These are phyloP conservation scores for Penicillium samsonianum DNA, from an alignment of 495 filamentous ascomycete species.

Conservation along the genomic window DNA sequence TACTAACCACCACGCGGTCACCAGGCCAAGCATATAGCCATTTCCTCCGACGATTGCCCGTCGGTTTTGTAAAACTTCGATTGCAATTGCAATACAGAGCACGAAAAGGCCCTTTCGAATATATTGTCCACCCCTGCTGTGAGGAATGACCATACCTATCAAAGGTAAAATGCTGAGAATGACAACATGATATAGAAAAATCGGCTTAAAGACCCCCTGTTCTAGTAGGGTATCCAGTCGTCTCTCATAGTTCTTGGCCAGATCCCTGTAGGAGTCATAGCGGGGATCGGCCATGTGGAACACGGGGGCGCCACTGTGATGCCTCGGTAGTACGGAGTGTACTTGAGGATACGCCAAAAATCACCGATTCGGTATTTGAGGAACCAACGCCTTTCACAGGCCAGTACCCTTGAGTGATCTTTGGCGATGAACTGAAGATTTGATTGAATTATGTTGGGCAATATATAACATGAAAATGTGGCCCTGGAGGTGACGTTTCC, in stretches of 20 bases:
- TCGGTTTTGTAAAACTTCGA: slow-evolving; percentile 41
- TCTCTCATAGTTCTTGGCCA: slow-evolving; percentile 20
- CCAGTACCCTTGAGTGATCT: background rate
- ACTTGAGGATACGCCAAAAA: slow-evolving; percentile 17
- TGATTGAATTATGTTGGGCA: background rate
- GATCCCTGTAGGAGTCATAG: slow-evolving; percentile 23
- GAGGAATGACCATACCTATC: slow-evolving; percentile 38
- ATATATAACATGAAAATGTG: background rate
- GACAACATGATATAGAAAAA: slow-evolving; percentile 42
- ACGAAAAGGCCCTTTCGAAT: slow-evolving; percentile 57
- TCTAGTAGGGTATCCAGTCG: slow-evolving; percentile 31
- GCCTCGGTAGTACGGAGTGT: background rate
- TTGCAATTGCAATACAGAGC: slow-evolving; percentile 48
- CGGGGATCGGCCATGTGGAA: slow-evolving; percentile 30
- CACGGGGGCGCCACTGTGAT: slow-evolving; percentile 25
- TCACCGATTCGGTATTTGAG: background rate
- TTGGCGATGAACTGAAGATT: background rate
- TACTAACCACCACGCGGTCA: slow-evolving; percentile 64
- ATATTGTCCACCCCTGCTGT: slow-evolving; percentile 24
- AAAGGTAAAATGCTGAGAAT: slow-evolving; percentile 33
- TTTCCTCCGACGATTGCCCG: slow-evolving; percentile 58
- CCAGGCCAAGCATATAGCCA: slow-evolving; percentile 68
- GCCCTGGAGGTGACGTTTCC: background rate
- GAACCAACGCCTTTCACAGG: background rate
- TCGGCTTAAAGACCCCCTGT: slow-evolving; percentile 36